Evolutionary conservation across 176 grass and related monocot genomes (phyloP), one percentile per base, ranked within the genome.

Genomic region (Aegilops bicornis): DNA sequence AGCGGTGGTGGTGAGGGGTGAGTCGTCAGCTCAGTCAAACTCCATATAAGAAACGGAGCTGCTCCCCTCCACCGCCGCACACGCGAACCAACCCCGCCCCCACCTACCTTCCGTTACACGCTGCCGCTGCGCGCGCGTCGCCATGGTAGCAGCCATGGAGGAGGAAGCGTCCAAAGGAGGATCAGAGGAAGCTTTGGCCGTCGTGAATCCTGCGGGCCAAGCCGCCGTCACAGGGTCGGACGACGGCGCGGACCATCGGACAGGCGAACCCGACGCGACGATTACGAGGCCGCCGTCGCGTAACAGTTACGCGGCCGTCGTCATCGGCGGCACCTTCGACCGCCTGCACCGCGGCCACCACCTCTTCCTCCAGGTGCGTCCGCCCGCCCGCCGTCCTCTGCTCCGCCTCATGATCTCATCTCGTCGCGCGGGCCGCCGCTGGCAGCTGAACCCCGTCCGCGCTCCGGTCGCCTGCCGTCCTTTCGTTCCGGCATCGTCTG

Each of bases 321-420:
- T 98, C 71, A 88, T 96, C 86, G 96, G 96, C 7, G 96, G 96
- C 59, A 98, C 96, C 77, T 98, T 98, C 35, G 93, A 98, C 69
- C 92, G 93, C 3, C 86, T 98, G 47, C 93, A 95, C 78, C 88
- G 89, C 29, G 96, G 96, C 61, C 96, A 98, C 78, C 93, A 88
- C 85, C 73, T 94, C 85, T 95, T 98, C 93, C 70, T 98, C 27
- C 86, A 95, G 84, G 96, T 98, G 9, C 16, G 15, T 64, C 8
- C 64, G 27, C 0, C 15, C 12, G 35, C 1, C 10, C 9, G 36
- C 36, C 64, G 16, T 15, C 10, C 19, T 27, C 66, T 19, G 1
- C 27, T 3, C 54, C 1, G 54, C 3, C 54, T 9, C 7, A 9
- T 59, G 19, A 22, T 59, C 54, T 59, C 54, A 22, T 35, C 61